Evolutionary conservation across 495 filamentous ascomycete species (phyloP).

Genomic region (Neurospora pannonica): DNA sequence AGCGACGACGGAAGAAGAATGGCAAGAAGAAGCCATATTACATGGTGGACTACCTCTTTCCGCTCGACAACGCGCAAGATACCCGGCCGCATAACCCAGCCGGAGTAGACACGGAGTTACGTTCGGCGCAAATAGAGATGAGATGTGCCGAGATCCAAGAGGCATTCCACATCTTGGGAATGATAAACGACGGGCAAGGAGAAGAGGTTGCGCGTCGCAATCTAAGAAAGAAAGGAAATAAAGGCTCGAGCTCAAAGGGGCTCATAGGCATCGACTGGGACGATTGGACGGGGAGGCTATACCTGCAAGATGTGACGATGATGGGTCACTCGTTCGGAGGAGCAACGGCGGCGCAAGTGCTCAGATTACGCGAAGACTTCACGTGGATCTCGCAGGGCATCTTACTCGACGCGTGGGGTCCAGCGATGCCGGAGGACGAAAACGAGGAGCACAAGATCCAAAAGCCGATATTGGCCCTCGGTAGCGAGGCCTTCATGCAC

Average conservation of each 20-base stretch:
- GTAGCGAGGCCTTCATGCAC: constrained; percentile 53
- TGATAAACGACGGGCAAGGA: constrained; percentile 41
- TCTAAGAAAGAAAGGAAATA: constrained; percentile 38
- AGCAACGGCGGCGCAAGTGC: constrained; percentile 50
- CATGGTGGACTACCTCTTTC: constrained; percentile 37
- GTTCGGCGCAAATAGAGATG: constrained; percentile 52
- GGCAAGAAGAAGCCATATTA: constrained; percentile 16
- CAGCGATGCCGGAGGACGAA: constrained; percentile 24
- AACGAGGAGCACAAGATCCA: constrained; percentile 33
- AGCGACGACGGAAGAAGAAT: not conserved
- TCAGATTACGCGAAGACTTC: constrained; percentile 39
- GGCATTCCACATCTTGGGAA: constrained; percentile 42
- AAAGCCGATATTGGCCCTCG: constrained; percentile 46
- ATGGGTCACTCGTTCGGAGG: constrained; percentile 61
- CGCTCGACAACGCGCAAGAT: constrained; percentile 30
- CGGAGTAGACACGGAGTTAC: constrained; percentile 28
- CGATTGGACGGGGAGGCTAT: constrained; percentile 29
- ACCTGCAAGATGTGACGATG: constrained; percentile 46
- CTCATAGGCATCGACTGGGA: constrained; percentile 29
- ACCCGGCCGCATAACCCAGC: constrained; percentile 25
- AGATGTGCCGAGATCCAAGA: constrained; percentile 54
- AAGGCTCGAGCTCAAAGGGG: constrained; percentile 40
- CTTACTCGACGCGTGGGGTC: constrained; percentile 50
- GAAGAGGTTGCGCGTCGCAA: constrained; percentile 34
- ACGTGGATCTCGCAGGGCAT: constrained; percentile 46